These are phyloP conservation scores for Cyclotella cryptica DNA, from an alignment of 108 stramenopile genomes.

Conservation along the genomic window DNA sequence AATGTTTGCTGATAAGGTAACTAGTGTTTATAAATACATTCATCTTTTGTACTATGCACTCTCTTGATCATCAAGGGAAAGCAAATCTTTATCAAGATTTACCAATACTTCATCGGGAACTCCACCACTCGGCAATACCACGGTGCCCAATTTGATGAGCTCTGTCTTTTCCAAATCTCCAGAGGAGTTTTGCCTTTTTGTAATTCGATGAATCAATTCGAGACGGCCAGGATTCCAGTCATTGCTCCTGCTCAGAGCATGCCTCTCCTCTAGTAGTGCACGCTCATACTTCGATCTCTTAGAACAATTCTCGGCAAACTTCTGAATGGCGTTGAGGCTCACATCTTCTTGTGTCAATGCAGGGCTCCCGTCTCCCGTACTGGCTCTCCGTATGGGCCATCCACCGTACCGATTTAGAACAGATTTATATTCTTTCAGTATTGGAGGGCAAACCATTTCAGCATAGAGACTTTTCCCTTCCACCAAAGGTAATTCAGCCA, in stretches of 20 bases:
- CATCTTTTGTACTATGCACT: not conserved
- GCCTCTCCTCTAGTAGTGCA: slow-evolving; percentile 42
- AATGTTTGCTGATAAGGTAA: too few species aligned
- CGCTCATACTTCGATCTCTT: slow-evolving; percentile 47
- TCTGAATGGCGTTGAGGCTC: slow-evolving; percentile 40
- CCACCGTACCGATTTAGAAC: slow-evolving; percentile 40
- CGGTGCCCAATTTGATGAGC: slow-evolving; percentile 32
- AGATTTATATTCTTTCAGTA: slow-evolving; percentile 45
- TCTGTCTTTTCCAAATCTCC: not conserved
- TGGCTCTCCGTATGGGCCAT: slow-evolving; percentile 37
- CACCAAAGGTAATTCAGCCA: slow-evolving; percentile 49
- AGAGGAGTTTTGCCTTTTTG: not conserved
- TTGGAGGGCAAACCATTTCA: slow-evolving; percentile 53
- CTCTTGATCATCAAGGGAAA: not conserved
- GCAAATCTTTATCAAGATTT: slow-evolving; percentile 44
- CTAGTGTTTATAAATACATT: too few species aligned
- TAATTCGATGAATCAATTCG: slow-evolving; percentile 18
- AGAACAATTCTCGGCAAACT: slow-evolving; percentile 50
- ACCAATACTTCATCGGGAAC: slow-evolving; percentile 37
- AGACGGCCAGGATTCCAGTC: not conserved
- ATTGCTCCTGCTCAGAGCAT: slow-evolving; percentile 16
- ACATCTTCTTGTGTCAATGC: slow-evolving; percentile 53
- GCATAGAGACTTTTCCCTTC: slow-evolving; percentile 51
- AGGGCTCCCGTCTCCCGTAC: not conserved
- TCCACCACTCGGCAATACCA: slow-evolving; percentile 40